Conservation (phyloP, 106 monocot species). For the Platanthera guangdongensis region DNA sequence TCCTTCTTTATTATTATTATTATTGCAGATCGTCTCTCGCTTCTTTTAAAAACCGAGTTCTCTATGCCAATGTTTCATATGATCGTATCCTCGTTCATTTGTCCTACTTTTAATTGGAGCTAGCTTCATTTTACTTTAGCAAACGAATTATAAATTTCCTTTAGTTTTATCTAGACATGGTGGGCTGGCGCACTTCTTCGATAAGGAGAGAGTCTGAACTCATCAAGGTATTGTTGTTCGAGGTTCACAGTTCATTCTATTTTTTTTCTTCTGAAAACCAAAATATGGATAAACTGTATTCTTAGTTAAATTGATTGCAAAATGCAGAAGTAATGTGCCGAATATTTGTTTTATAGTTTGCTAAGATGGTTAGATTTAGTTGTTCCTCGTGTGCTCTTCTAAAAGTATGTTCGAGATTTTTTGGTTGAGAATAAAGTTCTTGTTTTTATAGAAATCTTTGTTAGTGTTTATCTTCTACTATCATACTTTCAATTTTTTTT, state of each 20-base stretch:
- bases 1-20: conserved; percentile 14
- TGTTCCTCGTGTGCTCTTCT: not conserved
- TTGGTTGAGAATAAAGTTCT: too few relatives aligned
- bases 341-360: not conserved
- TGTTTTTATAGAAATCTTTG: too few relatives aligned
- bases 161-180: conserved; percentile 73
- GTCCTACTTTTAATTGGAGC: not conserved
- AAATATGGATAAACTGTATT: not conserved
- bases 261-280: not conserved
- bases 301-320: not conserved
- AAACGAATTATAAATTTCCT: conserved; percentile 21
- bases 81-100: conserved; percentile 71
- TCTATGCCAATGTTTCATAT: conserved; percentile 98
- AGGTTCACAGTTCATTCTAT: not conserved
- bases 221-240: conserved; percentile 43
- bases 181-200: conserved; percentile 97
- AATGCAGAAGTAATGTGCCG: not conserved
- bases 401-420: not conserved
- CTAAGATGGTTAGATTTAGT: not conserved
- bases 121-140: not conserved
- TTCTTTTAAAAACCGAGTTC: conserved; percentile 53
- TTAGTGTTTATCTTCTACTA: not conserved
- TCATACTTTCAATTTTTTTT: not conserved
- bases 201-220: conserved; percentile 91
- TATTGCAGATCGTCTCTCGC: conserved; percentile 75